A percentile compares a stretch with the other conserved stretches of the same genome.
Conservation (phyloP, 225 moss, liverwort and hornwort species). For the Rhytidiadelphus loreus region DNA sequence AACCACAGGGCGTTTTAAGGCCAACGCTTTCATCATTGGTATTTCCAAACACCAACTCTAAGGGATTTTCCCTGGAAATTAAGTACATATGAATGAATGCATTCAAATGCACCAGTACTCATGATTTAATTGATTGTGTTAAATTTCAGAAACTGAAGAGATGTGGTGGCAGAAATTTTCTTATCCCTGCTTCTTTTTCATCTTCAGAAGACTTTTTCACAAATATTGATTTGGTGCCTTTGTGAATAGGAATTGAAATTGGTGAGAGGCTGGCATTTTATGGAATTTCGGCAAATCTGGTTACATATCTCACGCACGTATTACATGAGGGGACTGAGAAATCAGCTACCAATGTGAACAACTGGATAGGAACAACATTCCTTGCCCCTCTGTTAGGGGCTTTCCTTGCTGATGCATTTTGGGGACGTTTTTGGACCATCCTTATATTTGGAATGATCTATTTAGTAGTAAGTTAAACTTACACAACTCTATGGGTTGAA, state of each 20-base stretch:
- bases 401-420: conserved; percentile 45
- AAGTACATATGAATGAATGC: not conserved
- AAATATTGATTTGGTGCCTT: not conserved
- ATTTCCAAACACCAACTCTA: not conserved
- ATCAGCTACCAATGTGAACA: conserved; percentile 47
- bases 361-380: conserved; percentile 41
- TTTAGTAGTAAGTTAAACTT: conserved; percentile 19
- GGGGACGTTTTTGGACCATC: conserved; percentile 56
- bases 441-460: conserved; percentile 31
- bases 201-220: not conserved
- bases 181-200: not conserved
- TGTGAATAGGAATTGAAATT: conserved; percentile 35
- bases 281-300: conserved; percentile 45
- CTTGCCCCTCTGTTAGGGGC: conserved; percentile 41
- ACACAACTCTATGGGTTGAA: not conserved
- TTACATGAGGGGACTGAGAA: conserved; percentile 36
- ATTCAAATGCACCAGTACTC: not conserved
- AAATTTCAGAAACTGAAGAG: not conserved
- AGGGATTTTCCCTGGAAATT: not conserved
- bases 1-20: conserved; percentile 14
- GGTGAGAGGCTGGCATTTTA: conserved; percentile 51
- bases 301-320: conserved; percentile 36
- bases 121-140: not conserved
- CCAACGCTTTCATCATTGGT: conserved; percentile 25
- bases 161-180: not conserved